Evolutionary conservation across 768 basidiomycete species (phyloP), one percentile per base, ranked within the genome.

Genomic region (Leccinum subgranulosum): DNA sequence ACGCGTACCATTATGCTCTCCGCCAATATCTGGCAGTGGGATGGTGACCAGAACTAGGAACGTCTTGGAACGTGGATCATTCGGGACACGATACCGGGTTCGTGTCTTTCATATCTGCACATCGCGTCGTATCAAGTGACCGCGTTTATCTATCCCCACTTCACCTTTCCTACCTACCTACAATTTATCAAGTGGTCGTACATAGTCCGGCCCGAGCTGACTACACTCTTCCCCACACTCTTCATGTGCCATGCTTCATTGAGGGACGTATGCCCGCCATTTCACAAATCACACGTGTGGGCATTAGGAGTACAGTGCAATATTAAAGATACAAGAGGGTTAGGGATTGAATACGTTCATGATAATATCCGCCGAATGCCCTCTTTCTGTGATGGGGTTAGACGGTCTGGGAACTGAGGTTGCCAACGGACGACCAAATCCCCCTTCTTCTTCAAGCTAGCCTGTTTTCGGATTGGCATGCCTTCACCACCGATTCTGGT

Each of bases 381-480:
- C 68, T 92, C 89, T 75, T 89, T 92, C 76, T 98, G 94, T 17
- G 80, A 74, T 3, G 82, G 73, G 11, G 90, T 88, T 58, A 98
- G 69, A 48, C 81, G 76, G 28, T 84, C 81, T 0, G 96, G 96
- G 81, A 98, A 95, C 25, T 84, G 78, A 21, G 96, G 81, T 43
- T 96, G 84, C 90, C 88, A 92, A 60, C 81, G 83, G 49, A 96
- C 80, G 50, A 90, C 77, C 52, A 98, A 71, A 73, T 98, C 92
- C 1, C 96, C 96, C 74, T 90, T 92, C 60, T 76, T 83, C 74
- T 79, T 82, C 56, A 77, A 77, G 45, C 77, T 78, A 17, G 86
- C 86, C 58, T 86, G 88, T 71, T 91, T 94, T 56, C 93, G 81
- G 49, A 94, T 85, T 3, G 95, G 94, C 92, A 95, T 94, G 8